A percentile compares a stretch with the other conserved stretches of the same genome.
These are phyloP conservation scores for Buxus sempervirens DNA, from an alignment of 164 flowering plant species.

Conservation along the genomic window DNA sequence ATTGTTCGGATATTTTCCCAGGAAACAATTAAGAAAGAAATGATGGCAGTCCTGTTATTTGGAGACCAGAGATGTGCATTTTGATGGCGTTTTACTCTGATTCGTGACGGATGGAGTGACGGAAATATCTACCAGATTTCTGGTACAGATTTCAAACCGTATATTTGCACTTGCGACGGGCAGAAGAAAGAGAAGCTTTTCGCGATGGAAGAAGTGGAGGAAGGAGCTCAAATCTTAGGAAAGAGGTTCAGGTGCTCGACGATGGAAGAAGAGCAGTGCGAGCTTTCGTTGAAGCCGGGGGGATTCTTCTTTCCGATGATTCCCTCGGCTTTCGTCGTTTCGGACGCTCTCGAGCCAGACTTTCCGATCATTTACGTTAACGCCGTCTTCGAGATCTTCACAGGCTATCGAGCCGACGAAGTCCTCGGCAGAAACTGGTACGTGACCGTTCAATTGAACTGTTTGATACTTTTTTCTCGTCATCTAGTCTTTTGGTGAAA, in stretches of 20 bases:
- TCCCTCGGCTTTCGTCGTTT: conserved; percentile 70
- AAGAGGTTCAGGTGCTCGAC: conserved; percentile 28
- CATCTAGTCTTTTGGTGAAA: background rate
- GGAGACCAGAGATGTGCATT: too few relatives aligned
- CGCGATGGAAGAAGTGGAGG: conserved; percentile 8
- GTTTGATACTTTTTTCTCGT: background rate
- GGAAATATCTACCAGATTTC: too few relatives aligned
- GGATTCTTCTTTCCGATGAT: conserved; percentile 42
- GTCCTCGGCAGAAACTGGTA: conserved; percentile 90
- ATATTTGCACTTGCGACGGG: background rate
- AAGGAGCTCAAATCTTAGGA: conserved; percentile 11
- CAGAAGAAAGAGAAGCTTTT: conserved; percentile 10
- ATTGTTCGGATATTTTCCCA: too few relatives aligned
- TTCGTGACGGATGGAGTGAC: too few relatives aligned
- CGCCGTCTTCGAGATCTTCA: conserved; percentile 62
- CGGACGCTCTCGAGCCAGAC: conserved; percentile 83
- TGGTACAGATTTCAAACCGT: too few relatives aligned
- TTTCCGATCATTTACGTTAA: conserved; percentile 84
- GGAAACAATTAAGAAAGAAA: too few relatives aligned
- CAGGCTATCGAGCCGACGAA: conserved; percentile 85
- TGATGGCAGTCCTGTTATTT: too few relatives aligned
- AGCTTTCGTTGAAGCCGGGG: conserved; percentile 32
- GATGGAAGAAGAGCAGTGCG: conserved; percentile 22
- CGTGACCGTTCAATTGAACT: background rate
- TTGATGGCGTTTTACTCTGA: too few relatives aligned